Evolutionary conservation across 768 basidiomycete species (phyloP), one percentile per base, ranked within the genome.

Genomic region (Tulasnella sp.): DNA sequence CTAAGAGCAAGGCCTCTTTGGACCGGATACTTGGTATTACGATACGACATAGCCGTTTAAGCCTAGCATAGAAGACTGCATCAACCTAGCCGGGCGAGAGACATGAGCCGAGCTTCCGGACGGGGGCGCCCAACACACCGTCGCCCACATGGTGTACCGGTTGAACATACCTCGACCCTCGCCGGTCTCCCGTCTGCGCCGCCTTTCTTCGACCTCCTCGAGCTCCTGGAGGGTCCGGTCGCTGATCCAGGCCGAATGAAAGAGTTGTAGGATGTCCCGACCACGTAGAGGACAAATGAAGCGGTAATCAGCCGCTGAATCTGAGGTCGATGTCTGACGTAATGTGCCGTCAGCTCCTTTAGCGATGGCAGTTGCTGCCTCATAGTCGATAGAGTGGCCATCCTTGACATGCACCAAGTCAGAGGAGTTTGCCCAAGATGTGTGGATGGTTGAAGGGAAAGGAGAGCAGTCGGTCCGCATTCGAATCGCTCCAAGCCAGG

Each of bases 11-110:
- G 0, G 96, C 95, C 85, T 98, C 97, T 82, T 95, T 94, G 10
- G 94, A 95, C 62, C 90, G 90, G 78, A 95, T 85, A 62, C 92
- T 89, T 4, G 97, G 97, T 78, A 98, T 95, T 31, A 97, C 93
- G 74, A 99, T 98, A 27, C 91, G 89, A 48, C 98, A 87, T 74
- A 99, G 92, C 40, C 86, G 86, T 34, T 89, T 88, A 27, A 99
- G 88, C 12, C 95, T 90, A 80, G 91, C 89, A 83, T 96, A 97
- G 86, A 99, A 99, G 27, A 94, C 84, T 1, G 93, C 93, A 85
- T 98, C 97, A n/a, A 97, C 92, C 92, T 96, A 31, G 46, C 9
- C 44, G 46, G 40, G 39, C 3, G 4, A 40, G 6, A 24, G 34
- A 42, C 38, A 39, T 34, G 68, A n/a, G 48, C 40, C 68, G 38